phyloP scores from a whole-genome alignment of 2,329 filamentous ascomycete genomes.

The Fusarium dlaminii region DNA sequence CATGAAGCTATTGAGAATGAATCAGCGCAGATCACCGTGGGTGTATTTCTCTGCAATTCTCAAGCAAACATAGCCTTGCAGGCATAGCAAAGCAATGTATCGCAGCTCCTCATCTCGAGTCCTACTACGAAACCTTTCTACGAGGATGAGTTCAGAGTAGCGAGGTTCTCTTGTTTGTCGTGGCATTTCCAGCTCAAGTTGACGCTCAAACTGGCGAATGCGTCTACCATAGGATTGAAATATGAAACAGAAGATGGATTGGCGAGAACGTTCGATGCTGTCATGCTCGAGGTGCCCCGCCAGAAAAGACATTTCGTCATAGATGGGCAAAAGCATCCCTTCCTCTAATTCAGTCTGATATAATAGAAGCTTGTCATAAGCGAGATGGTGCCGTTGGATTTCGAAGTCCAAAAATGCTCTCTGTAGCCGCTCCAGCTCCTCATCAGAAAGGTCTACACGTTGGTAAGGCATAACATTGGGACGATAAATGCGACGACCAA shows the following conservation, averaged over 20 bases:
- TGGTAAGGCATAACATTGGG: neutral
- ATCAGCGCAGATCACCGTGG: accelerated
- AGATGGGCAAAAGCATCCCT: neutral
- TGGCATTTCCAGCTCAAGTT: neutral
- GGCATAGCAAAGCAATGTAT: neutral
- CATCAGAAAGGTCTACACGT: neutral
- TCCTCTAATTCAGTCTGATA: neutral
- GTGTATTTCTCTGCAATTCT: accelerated
- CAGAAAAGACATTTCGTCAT: neutral
- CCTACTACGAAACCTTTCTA: accelerated
- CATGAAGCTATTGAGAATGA: neutral
- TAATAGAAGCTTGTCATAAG: neutral
- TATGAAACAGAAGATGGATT: neutral
- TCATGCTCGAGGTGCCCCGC: neutral
- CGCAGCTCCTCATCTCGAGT: neutral
- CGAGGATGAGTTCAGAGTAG: accelerated
- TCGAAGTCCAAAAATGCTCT: neutral
- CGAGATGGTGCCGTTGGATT: neutral
- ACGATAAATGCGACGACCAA: neutral
- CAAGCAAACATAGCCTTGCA: neutral
- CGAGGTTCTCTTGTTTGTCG: neutral
- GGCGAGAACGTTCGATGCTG: neutral
- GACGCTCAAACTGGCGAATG: neutral
- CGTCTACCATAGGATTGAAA: neutral
- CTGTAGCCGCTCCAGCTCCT: neutral